These are phyloP conservation scores for Sclerotinia subarctica DNA, from an alignment of 2,329 filamentous ascomycete species.

Conservation along the genomic window DNA sequence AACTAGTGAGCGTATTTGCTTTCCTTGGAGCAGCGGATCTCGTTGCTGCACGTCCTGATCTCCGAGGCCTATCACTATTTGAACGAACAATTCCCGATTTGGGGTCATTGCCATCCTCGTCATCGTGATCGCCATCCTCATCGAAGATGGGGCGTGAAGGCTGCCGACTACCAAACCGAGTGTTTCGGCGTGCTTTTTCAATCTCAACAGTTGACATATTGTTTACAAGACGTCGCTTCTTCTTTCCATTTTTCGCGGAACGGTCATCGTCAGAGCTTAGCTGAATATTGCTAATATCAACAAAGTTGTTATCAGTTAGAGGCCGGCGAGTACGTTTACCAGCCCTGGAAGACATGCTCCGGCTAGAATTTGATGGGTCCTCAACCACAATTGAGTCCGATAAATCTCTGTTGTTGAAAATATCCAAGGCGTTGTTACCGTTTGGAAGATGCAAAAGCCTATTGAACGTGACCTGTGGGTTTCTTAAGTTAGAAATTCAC, in stretches of 20 bases:
- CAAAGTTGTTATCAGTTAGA: conserved; percentile 25
- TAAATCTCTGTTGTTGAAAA: conserved; percentile 39
- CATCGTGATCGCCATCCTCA: conserved; percentile 19
- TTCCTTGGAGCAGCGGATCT: conserved; percentile 26
- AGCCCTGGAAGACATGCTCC: conserved; percentile 22
- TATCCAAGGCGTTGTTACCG: conserved; percentile 46
- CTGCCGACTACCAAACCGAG: conserved; percentile 25
- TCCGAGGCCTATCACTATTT: conserved; percentile 17
- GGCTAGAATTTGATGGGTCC: conserved; percentile 21
- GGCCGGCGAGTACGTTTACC: conserved; percentile 31
- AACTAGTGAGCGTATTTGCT: conserved; percentile 11
- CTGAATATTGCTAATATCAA: conserved; percentile 25
- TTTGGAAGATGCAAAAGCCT: conserved; percentile 45
- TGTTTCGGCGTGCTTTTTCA: conserved; percentile 26
- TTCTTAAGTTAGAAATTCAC: background rate
- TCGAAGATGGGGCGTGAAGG: conserved; percentile 22
- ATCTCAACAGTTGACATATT: conserved; percentile 24
- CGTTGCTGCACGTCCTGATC: conserved; percentile 25
- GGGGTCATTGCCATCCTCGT: conserved; percentile 7
- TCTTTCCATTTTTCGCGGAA: conserved; percentile 21
- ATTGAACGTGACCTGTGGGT: conserved; percentile 45
- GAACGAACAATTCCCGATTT: conserved; percentile 4
- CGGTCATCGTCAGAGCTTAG: conserved; percentile 30
- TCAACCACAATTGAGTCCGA: conserved; percentile 21
- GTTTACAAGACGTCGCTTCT: conserved; percentile 31